Evolutionary conservation across 495 filamentous ascomycete species (phyloP), one percentile per base, ranked within the genome.

Genomic region (Articulospora tetracladia): DNA sequence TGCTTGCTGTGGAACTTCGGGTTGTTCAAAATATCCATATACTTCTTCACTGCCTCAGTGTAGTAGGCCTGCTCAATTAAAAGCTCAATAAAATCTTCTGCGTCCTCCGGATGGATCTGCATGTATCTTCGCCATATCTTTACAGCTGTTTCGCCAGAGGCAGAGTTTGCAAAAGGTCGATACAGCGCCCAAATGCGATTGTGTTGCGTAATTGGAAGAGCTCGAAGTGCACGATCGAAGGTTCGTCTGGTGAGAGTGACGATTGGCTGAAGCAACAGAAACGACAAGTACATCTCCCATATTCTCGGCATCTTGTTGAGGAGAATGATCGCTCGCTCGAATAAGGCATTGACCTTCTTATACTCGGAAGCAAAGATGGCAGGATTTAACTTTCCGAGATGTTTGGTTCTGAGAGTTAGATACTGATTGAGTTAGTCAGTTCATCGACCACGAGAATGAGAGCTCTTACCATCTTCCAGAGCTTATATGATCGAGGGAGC

Each of bases 221-320:
- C 93, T 46, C 94, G 87, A 24, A 99, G 82, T 1, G 95, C 92
- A 51, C 93, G 86, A 75, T 99, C 95, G 74, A 99, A 99, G 1
- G 92, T 92, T 49, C 87, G 86, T 48, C 95, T 83, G 10, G 93
- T 96, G 65, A 86, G 83, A n/a, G 92, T 97, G 47, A 98, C 86
- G 39, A 96, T 78, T 8, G 95, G 96, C 68, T 98, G 95, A 65
- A 90, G 84, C 67, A 93, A 83, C 63, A 98, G 76, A 69, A 98
- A 98, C 36, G 84, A 83, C 46, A 99, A 85, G 70, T 97, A 99
- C 89, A 97, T 92, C 74, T 96, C 92, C 95, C 95, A 99, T 68
- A 98, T 94, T 60, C 85, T 82, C 49, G 95, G 95, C 95, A 99
- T 99, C 74, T 99, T 99, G 77, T 98, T 97, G 64, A 99, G 83